Evolutionary conservation across 176 grass and related monocot species (phyloP), one percentile per base, ranked within the genome.

Genomic region (Secale cereale): DNA sequence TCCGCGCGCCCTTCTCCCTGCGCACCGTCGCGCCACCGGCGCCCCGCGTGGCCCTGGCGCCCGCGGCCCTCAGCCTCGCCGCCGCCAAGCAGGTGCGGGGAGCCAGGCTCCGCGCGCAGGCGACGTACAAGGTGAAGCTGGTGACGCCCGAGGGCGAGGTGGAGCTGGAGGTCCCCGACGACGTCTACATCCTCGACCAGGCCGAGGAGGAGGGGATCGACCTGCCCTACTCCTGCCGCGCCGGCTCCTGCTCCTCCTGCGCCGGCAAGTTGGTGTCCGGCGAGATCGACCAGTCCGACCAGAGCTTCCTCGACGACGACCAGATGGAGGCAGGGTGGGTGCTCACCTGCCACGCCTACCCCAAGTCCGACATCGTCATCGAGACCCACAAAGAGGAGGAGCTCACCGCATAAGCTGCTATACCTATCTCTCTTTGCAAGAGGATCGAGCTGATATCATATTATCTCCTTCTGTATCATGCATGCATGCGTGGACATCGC

Each of bases 381-480:
- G 74, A 92, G 87, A 98, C 96, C 31, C 93, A 98, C 91, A 89
- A 92, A 89, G 93, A 98, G 93, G 95, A 93, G 4, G 93, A 95
- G 74, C 87, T 98, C 79, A 79, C 75, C 74, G 35, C 52, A 30
- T 88, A 43, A 84, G 6, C 22, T 9, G 0, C 4, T 45, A 4
- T 52, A 29, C 22, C 8, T 50, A 19, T 14, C 23, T 17, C 22
- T 30, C 16, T 41, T 60, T 57, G 59, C n/a, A 25, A 60, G 3
- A 5, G 3, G 59, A 60, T 57, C 52, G 52, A 57, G n/a, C n/a
- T 60, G 59, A 60, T 60, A 26, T 12, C 59, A 60, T 60, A 60
- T 25, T 57, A 20, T 57, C 59, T 60, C 26, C 25, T 19, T 30
- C 10, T 75, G n/a, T n/a, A n/a, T n/a, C n/a, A n/a, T n/a, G n/a